phyloP scores from a whole-genome alignment of 352 stramenopile genomes.

The Phytophthora chlamydospora region DNA sequence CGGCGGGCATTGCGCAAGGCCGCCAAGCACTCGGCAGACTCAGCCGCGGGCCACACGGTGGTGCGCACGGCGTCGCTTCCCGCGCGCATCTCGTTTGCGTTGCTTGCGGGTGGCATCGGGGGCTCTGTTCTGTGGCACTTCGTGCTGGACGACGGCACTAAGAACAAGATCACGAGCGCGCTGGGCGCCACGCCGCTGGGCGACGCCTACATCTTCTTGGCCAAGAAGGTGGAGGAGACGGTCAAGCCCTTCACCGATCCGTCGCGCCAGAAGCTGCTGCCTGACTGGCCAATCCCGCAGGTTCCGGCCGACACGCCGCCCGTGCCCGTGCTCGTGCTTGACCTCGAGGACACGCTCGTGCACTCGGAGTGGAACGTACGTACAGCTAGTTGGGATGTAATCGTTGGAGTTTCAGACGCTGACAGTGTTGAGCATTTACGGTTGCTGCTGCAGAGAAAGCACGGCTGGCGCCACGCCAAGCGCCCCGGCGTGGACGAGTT shows the following conservation, averaged over 20 bases:
- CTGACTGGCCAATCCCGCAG: constrained; percentile 87
- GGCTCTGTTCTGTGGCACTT: constrained; percentile 77
- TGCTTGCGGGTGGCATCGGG: constrained; percentile 70
- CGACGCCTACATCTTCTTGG: constrained; percentile 61
- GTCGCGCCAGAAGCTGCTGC: constrained; percentile 81
- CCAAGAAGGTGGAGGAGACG: constrained; percentile 71
- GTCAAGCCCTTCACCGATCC: constrained; percentile 82
- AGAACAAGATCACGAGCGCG: constrained; percentile 46
- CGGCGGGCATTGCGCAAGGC: constrained; percentile 61
- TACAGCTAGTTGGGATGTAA: constrained; percentile 12
- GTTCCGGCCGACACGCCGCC: constrained; percentile 78
- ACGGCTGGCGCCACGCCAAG: constrained; percentile 89
- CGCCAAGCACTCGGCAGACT: constrained; percentile 38
- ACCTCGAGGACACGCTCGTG: constrained; percentile 87
- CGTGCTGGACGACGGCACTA: constrained; percentile 65
- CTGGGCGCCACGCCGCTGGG: constrained; percentile 70
- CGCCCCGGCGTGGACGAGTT: constrained; percentile 88
- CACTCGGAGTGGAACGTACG: constrained; percentile 91
- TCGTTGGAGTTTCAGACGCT: neutral
- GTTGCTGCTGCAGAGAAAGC: constrained; percentile 62
- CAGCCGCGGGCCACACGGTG: constrained; percentile 35
- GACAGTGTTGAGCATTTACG: constrained; percentile 4
- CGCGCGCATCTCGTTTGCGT: constrained; percentile 68
- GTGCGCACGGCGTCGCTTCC: constrained; percentile 81
- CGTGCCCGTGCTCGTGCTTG: constrained; percentile 84